phyloP scores from a whole-genome alignment of 257 asterid species.

The Solanum ahanhuiri region DNA sequence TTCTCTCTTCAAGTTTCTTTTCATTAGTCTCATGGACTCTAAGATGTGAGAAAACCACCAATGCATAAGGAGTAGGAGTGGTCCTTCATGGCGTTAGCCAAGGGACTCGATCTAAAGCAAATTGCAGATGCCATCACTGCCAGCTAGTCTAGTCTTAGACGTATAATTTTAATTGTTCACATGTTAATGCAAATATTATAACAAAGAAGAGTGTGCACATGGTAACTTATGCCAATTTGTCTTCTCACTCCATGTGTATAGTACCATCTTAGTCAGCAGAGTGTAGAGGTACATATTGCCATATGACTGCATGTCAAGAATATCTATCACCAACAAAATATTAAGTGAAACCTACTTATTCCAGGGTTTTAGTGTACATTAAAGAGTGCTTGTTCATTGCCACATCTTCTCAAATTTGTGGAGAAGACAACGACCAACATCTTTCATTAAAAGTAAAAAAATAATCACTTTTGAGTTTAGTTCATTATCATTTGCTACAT shows the following conservation, averaged over 20 bases:
- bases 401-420: neutral
- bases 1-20: neutral
- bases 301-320: neutral
- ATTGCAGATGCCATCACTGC: neutral
- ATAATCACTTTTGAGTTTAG: neutral
- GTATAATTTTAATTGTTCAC: neutral
- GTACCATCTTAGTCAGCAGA: neutral
- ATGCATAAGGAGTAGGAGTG: neutral
- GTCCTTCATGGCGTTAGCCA: neutral
- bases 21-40: neutral
- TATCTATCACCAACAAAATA: neutral
- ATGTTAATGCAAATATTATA: neutral
- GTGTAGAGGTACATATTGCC: neutral
- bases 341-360: neutral
- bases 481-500: neutral
- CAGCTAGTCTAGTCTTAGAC: neutral
- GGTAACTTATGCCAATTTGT: neutral
- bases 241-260: neutral
- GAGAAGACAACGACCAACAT: neutral
- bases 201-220: neutral
- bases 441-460: neutral
- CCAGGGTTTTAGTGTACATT: neutral
- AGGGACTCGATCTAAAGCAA: neutral
- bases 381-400: neutral
- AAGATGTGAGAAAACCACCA: neutral